Percentiles rank a stretch among this genome's conserved stretches.
These are phyloP conservation scores for Phlyctochytrium planicorne DNA, from an alignment of 192 early-diverging fungal species.

Conservation along the genomic window DNA sequence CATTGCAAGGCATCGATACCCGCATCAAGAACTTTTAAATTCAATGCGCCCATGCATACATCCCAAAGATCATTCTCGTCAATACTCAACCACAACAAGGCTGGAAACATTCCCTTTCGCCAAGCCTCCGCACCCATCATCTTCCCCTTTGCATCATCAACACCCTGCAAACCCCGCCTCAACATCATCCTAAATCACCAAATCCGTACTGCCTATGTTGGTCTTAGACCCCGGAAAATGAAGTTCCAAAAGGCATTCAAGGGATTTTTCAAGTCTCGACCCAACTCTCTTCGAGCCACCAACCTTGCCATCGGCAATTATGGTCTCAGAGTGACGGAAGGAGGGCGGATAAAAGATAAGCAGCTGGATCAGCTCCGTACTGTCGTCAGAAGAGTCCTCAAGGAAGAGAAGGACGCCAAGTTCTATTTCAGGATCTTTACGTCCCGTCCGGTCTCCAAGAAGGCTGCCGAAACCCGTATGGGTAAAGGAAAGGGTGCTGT, in stretches of 20 bases:
- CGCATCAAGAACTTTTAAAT: too few relatives aligned
- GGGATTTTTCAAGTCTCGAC: constrained; percentile 79
- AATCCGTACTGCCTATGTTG: background rate
- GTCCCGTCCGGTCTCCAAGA: constrained; percentile 87
- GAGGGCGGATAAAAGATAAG: constrained; percentile 74
- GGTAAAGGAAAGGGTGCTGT: constrained; percentile 96
- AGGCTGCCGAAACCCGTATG: constrained; percentile 93
- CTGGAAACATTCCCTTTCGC: too few relatives aligned
- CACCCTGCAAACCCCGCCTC: too few relatives aligned
- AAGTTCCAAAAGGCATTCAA: background rate
- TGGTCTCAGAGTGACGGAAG: constrained; percentile 86
- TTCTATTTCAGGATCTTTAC: constrained; percentile 81
- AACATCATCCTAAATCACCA: background rate
- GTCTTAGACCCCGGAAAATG: background rate
- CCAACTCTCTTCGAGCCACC: constrained; percentile 85
- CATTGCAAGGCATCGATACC: too few relatives aligned
- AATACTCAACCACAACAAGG: too few relatives aligned
- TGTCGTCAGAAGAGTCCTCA: constrained; percentile 76
- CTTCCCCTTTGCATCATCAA: too few relatives aligned
- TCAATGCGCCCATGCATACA: too few relatives aligned
- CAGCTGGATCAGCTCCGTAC: constrained; percentile 79
- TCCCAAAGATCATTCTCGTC: too few relatives aligned
- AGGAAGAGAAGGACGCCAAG: constrained; percentile 81
- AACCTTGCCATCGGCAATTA: constrained; percentile 87
- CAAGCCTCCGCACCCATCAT: too few relatives aligned